These are phyloP conservation scores for Goffeauzyma gilvescens DNA, from an alignment of 768 basidiomycete species.

Conservation along the genomic window DNA sequence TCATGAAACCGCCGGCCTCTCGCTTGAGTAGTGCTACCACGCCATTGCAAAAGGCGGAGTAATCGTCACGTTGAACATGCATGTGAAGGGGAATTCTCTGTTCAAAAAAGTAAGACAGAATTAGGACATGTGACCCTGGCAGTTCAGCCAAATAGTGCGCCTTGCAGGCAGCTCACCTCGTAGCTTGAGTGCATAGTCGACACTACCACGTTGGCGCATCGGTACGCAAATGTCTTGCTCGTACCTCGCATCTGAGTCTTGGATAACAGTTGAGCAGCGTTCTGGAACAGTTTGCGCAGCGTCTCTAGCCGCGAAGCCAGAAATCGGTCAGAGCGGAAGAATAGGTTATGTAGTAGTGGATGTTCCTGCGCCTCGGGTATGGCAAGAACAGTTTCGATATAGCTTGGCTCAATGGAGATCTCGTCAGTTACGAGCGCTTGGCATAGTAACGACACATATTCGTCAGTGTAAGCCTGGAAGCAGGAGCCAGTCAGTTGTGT, in stretches of 20 bases:
- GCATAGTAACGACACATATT: slow-evolving; percentile 42
- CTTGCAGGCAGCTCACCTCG: slow-evolving; percentile 34
- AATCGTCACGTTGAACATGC: background rate
- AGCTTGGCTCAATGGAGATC: slow-evolving; percentile 44
- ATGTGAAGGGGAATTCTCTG: slow-evolving; percentile 3
- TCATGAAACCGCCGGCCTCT: slow-evolving; percentile 1
- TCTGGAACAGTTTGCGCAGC: slow-evolving; percentile 31
- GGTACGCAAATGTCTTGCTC: slow-evolving; percentile 20
- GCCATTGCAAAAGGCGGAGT: slow-evolving; percentile 7
- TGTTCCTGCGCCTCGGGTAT: slow-evolving; percentile 42
- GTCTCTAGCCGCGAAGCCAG: background rate
- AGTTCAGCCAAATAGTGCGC: too few species aligned
- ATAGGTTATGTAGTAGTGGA: slow-evolving; percentile 19
- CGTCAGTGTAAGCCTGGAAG: slow-evolving; percentile 36
- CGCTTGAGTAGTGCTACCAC: background rate
- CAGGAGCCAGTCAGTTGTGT: background rate
- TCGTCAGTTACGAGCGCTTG: slow-evolving; percentile 38
- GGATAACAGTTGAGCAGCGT: slow-evolving; percentile 34
- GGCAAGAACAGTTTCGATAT: slow-evolving; percentile 41
- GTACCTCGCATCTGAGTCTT: slow-evolving; percentile 13
- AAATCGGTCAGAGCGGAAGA: background rate
- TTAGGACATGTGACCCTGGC: background rate
- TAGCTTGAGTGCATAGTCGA: slow-evolving; percentile 40
- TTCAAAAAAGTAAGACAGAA: background rate
- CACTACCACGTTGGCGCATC: slow-evolving; percentile 36